Base-by-base conservation (phyloP, 495 filamentous ascomycete species). In the Opeltia flavorubescens region DNA sequence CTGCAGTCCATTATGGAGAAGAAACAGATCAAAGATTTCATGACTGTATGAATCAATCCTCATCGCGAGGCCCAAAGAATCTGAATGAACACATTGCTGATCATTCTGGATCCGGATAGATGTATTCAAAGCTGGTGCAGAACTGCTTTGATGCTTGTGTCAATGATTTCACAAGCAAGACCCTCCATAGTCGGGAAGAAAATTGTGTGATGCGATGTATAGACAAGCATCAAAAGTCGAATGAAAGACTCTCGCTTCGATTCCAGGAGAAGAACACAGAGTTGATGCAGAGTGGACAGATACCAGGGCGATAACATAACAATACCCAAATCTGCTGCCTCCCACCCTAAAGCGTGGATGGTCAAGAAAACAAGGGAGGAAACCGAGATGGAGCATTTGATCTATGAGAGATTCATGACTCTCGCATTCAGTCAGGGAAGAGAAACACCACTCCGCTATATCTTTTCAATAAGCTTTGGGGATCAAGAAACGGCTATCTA, bases 11-110 rank as follows among this genome's bases (percentile, higher is more conserved):
- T 89, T 65, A 85, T 96, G 75, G 85, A 96, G 70, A 81, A 81
- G 66, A 89, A 88, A 67, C 91, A 99, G 70, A 81, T 96, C 76
- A 94, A 94, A 70, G 89, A 95, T 52, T 95, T 98, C 62, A 94
- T 95, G 83, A 83, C 75, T 53, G 91, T 96, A 57, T 26, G 28
- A 33, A 28, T 18, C 24, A 17, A 36, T 21, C 15, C 23, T 1
- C 29, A n/a, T 20, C 27, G 8, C 15, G 30, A 9, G 30, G 30
- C 15, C 30, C 24, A 27, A 30, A n/a, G 5, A 44, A 3, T 25
- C n/a, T n/a, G n/a, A n/a, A n/a, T n/a, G n/a, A n/a, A n/a, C n/a
- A n/a, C n/a, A n/a, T n/a, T n/a, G n/a, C n/a, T n/a, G n/a, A n/a
- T n/a, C n/a, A n/a, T n/a, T n/a, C n/a, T n/a, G n/a, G n/a, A n/a